These are phyloP conservation scores for Nemania sp. DNA, from an alignment of 2,329 filamentous ascomycete genomes.

Conservation along the genomic window DNA sequence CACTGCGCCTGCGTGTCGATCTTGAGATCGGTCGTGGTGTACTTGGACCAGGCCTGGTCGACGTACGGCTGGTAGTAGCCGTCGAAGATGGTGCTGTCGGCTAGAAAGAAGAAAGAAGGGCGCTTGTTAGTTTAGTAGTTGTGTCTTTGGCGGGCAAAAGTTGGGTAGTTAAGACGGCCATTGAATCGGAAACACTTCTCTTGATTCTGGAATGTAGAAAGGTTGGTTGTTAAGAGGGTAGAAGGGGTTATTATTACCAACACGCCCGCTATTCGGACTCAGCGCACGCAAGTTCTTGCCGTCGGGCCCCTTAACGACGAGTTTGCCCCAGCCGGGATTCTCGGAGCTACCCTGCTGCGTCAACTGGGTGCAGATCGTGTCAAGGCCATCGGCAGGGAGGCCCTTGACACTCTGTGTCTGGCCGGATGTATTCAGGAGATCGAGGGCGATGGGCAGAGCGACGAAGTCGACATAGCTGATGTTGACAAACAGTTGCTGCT, in stretches of 20 bases:
- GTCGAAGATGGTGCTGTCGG: slow-evolving; percentile 49
- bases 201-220: background rate
- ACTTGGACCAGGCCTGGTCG: slow-evolving; percentile 55
- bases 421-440: slow-evolving; percentile 53
- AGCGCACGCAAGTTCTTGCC: slow-evolving; percentile 53
- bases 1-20: slow-evolving; percentile 59
- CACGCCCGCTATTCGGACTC: slow-evolving; percentile 55
- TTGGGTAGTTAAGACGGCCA: background rate
- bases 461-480: slow-evolving; percentile 80
- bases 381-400: slow-evolving; percentile 51
- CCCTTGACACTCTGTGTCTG: slow-evolving; percentile 52
- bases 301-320: slow-evolving; percentile 49
- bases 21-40: slow-evolving; percentile 47
- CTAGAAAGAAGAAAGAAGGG: slow-evolving; percentile 8
- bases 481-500: slow-evolving; percentile 64
- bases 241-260: slow-evolving; percentile 26
- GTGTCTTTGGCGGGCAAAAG: background rate
- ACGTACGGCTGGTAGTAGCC: slow-evolving; percentile 57
- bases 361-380: slow-evolving; percentile 50
- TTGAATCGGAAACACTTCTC: too few species aligned
- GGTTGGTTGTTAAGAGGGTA: background rate
- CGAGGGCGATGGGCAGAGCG: slow-evolving; percentile 62
- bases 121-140: slow-evolving; percentile 1
- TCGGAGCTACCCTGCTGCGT: slow-evolving; percentile 50
- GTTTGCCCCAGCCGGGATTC: slow-evolving; percentile 54